These are phyloP conservation scores for Diophrys appendiculata DNA, from an alignment of 73 alveolate species.

Conservation along the genomic window DNA sequence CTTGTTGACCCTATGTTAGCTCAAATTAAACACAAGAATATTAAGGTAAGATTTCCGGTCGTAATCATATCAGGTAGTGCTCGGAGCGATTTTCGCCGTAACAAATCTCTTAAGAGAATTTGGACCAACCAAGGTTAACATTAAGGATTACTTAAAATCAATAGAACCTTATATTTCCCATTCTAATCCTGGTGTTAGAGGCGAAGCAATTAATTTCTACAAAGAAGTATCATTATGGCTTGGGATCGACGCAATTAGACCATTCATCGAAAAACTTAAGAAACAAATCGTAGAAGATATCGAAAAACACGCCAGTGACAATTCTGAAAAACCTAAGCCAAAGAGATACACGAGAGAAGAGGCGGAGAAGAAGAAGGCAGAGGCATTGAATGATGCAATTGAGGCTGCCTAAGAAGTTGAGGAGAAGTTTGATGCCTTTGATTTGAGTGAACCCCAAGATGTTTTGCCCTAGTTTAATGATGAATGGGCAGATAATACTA, in stretches of 20 bases:
- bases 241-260: slow-evolving; percentile 67
- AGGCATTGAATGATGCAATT: slow-evolving; percentile 47
- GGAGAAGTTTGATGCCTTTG: slow-evolving; percentile 68
- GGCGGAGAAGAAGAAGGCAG: slow-evolving; percentile 32
- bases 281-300: slow-evolving; percentile 17
- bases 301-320: slow-evolving; percentile 8
- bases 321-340: slow-evolving; percentile 18
- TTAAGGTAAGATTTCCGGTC: no score
- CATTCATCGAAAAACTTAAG: slow-evolving; percentile 54
- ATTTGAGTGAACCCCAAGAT: slow-evolving; percentile 75
- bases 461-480: slow-evolving; percentile 60
- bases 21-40: slow-evolving; percentile 60
- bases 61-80: no score
- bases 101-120: slow-evolving; percentile 41
- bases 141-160: slow-evolving; percentile 59
- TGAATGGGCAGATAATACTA: slow-evolving; percentile 71
- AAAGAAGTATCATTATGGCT: slow-evolving; percentile 73
- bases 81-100: no score
- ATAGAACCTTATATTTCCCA: slow-evolving; percentile 56
- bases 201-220: slow-evolving; percentile 71
- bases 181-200: slow-evolving; percentile 53
- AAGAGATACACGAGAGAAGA: slow-evolving; percentile 20
- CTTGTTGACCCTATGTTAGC: slow-evolving; percentile 55
- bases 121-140: slow-evolving; percentile 68
- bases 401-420: slow-evolving; percentile 43